A percentile compares a stretch with the other conserved stretches of the same genome.
Conservation (phyloP, 2,329 filamentous ascomycete species). For the Zalaria obscura region DNA sequence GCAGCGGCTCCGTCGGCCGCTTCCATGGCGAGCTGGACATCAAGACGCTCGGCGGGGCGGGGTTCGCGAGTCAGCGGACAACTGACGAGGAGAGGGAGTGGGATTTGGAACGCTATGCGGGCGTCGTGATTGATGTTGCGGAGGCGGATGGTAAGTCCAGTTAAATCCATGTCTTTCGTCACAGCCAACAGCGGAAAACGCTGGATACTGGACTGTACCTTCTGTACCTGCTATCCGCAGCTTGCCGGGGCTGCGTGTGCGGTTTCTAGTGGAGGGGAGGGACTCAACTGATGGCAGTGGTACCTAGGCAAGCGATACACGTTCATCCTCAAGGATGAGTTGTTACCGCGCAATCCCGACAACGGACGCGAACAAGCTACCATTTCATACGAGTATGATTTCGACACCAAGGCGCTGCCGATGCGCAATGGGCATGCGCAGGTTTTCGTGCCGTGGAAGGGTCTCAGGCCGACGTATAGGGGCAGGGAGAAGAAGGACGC, state of each 20-base stretch:
- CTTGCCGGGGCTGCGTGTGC: neutral
- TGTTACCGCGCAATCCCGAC: constrained; percentile 39
- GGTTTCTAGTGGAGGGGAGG: neutral
- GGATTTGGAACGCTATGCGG: constrained; percentile 50
- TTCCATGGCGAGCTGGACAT: constrained; percentile 63
- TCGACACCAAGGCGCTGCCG: constrained; percentile 23
- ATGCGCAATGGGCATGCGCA: constrained; percentile 9
- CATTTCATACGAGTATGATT: constrained; percentile 62
- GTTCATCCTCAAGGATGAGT: constrained; percentile 57
- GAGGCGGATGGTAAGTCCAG: constrained; percentile 34
- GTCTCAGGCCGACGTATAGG: constrained; percentile 59
- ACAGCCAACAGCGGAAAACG: neutral
- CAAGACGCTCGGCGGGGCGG: constrained; percentile 60
- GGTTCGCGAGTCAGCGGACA: constrained; percentile 68
- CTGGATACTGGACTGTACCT: neutral
- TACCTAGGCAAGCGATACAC: constrained; percentile 48
- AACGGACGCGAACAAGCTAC: constrained; percentile 59
- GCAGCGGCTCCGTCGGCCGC: constrained; percentile 23
- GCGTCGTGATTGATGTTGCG: constrained; percentile 41
- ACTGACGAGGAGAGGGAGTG: constrained; percentile 40
- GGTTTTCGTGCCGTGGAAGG: constrained; percentile 48
- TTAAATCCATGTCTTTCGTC: neutral
- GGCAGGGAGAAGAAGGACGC: constrained; percentile 51
- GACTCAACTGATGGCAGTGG: neutral
- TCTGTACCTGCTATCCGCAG: no score